Evolutionary conservation across 2,329 filamentous ascomycete species (phyloP).

Genomic region (Pseudogymnoascus sp.): DNA sequence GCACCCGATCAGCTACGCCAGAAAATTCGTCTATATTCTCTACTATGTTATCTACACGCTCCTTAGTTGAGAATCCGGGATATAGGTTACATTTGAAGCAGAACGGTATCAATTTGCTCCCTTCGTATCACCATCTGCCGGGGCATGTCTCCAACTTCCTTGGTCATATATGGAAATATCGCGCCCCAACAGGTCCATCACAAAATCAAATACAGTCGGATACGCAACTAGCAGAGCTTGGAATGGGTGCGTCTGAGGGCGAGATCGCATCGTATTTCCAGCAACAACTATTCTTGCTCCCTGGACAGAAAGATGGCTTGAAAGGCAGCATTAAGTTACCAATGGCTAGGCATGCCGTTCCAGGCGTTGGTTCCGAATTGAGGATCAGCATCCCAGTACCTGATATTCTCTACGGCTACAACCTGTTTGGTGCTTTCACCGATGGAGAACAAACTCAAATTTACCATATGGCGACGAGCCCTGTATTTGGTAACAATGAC

Average conservation of each 20-base stretch:
- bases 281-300: slow-evolving; percentile 15
- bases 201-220: too few species aligned
- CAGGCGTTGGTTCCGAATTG: slow-evolving; percentile 14
- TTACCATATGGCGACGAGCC: slow-evolving; percentile 17
- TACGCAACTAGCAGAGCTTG: too few species aligned
- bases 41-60: too few species aligned
- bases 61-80: too few species aligned
- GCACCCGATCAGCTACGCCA: too few species aligned
- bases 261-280: slow-evolving; percentile 19
- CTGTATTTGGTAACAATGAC: slow-evolving; percentile 17
- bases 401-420: slow-evolving; percentile 22
- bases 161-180: too few species aligned
- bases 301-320: slow-evolving; percentile 11
- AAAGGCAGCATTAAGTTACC: slow-evolving; percentile 15
- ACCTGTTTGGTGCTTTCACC: slow-evolving; percentile 15
- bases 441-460: slow-evolving; percentile 18
- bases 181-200: too few species aligned
- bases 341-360: slow-evolving; percentile 15
- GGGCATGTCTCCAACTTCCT: too few species aligned
- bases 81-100: too few species aligned
- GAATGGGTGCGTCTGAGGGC: slow-evolving; percentile 10
- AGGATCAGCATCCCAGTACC: slow-evolving; percentile 19
- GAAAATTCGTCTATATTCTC: too few species aligned
- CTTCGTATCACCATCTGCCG: too few species aligned
- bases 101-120: too few species aligned